Evolutionary conservation across 2,329 filamentous ascomycete genomes (phyloP), one percentile per base, ranked within the genome.

Genomic region (Diaporthe ilicicola): DNA sequence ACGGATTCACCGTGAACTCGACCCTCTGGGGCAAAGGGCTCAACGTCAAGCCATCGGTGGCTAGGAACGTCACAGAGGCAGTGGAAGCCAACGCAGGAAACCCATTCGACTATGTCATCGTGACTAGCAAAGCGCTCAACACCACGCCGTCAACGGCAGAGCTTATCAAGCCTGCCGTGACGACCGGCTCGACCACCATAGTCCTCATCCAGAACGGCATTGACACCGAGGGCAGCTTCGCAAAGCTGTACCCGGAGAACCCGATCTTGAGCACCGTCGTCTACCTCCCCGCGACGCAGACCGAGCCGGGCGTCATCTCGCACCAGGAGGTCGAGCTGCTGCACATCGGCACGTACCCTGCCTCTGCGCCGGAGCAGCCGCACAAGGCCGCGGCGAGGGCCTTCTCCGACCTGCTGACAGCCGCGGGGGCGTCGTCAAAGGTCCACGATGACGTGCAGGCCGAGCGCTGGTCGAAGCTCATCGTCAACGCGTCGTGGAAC

Each of bases 401-500:
- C 61, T 55, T 78, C 62, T 53, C 59, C 12, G 69, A 67, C 61
- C 85, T 93, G 70, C 82, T 86, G 27, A 79, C 80, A n/a, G 86
- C 89, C 80, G 87, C 90, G 78, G 82, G 83, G 8, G 79, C 82
- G 15, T 81, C 87, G 19, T 91, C 90, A 46, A 88, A 87, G 1
- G 88, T 94, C 74, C 86, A 86, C 71, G 92, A 94, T 79, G 91
- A 89, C 72, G 83, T 94, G 55, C 92, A 94, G 80, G 87, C 89
- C 51, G 88, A 93, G 22, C 85, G 92, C 29, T 94, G 92, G 92
- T 91, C 93, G 80, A 94, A 94, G 80, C 88, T 93, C 73, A 91
- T 90, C 76, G 93, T 94, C 83, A 94, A 94, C 79, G 90, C 91
- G 0, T 89, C 90, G 65, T 92, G 93, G 86, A 94, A 94, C 81